These are phyloP conservation scores for Fraxinus pennsylvanica DNA, from an alignment of 257 asterid genomes.

Conservation along the genomic window DNA sequence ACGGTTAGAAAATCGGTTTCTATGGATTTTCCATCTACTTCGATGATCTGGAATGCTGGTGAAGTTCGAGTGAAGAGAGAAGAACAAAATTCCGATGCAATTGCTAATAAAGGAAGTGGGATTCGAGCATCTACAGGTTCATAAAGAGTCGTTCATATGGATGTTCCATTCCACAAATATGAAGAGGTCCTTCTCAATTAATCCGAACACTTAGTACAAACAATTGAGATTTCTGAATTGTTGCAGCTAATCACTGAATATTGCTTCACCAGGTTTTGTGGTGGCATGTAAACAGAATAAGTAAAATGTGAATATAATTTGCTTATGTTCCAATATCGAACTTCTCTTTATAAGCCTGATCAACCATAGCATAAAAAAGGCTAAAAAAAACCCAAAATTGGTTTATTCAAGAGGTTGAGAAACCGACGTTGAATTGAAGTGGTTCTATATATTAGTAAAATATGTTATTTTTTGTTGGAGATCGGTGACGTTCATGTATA, in stretches of 20 bases:
- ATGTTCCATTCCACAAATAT: slow-evolving; percentile 42
- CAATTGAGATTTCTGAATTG: not conserved
- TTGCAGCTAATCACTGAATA: not conserved
- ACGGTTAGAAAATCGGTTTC: slow-evolving; percentile 59
- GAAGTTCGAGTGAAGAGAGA: slow-evolving; percentile 7
- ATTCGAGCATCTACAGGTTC: slow-evolving; percentile 34
- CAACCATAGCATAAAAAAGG: too few species aligned
- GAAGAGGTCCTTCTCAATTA: slow-evolving; percentile 62
- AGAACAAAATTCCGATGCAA: slow-evolving; percentile 21
- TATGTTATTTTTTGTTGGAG: not conserved
- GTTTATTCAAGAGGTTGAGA: not conserved
- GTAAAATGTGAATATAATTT: not conserved
- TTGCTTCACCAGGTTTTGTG: not conserved
- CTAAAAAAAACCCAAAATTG: too few species aligned
- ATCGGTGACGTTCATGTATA: not conserved
- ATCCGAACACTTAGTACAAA: slow-evolving; percentile 27
- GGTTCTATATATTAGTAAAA: too few species aligned
- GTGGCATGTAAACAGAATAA: not conserved
- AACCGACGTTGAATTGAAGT: not conserved
- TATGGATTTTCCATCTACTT: slow-evolving; percentile 47
- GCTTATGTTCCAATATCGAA: not conserved
- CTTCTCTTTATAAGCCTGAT: too few species aligned
- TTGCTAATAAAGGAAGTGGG: too few species aligned
- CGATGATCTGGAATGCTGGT: slow-evolving; percentile 19
- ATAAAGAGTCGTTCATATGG: slow-evolving; percentile 51